These are phyloP conservation scores for Phytophthora quininea DNA, from an alignment of 352 stramenopile genomes.

Conservation along the genomic window DNA sequence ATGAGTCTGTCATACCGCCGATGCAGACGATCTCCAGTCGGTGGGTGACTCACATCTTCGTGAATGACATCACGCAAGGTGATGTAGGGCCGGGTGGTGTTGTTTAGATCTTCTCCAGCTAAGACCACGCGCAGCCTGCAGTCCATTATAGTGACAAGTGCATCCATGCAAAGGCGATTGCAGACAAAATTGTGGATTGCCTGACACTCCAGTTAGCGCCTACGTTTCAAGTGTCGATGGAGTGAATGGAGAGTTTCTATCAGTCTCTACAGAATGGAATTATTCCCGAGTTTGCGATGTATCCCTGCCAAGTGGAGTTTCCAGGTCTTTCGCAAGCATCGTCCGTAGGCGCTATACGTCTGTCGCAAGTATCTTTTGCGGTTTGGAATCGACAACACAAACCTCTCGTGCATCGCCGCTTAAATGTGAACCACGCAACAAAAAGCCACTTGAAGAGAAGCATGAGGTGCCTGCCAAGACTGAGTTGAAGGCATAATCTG, in stretches of 20 bases:
- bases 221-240: background rate
- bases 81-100: background rate
- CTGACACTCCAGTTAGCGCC: slow-evolving; percentile 3
- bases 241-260: slow-evolving; percentile 6
- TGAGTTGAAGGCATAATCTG: too few relatives aligned
- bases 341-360: too few relatives aligned
- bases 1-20: slow-evolving; percentile 9
- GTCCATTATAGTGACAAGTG: background rate
- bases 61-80: slow-evolving; percentile 8
- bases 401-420: too few relatives aligned
- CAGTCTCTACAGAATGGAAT: background rate
- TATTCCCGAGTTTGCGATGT: background rate
- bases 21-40: background rate
- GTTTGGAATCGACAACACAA: too few relatives aligned
- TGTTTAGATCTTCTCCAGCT: background rate
- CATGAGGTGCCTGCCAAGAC: too few relatives aligned
- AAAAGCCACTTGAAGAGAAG: too few relatives aligned
- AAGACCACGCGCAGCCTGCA: background rate
- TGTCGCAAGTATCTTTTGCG: background rate
- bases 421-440: too few relatives aligned
- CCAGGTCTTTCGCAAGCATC: too few relatives aligned
- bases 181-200: too few relatives aligned
- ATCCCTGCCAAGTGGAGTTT: too few relatives aligned
- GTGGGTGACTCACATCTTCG: slow-evolving; percentile 3
- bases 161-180: background rate